Base-by-base conservation (phyloP, 305 asterid species). In the Solanum chacoense region DNA sequence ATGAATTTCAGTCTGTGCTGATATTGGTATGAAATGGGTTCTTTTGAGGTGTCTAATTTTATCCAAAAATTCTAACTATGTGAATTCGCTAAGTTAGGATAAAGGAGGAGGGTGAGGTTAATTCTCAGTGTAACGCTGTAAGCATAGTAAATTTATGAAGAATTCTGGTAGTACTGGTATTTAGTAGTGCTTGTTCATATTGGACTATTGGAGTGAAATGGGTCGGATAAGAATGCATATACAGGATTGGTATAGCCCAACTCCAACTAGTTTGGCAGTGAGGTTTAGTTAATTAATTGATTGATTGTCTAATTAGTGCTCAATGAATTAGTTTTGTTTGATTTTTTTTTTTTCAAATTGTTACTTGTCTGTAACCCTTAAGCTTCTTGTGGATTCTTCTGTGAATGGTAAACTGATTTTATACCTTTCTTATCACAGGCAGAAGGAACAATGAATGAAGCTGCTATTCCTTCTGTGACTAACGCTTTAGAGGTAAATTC, bases 381-480 rank as follows among this genome's bases (percentile, higher is more conserved):
- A 8, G 16, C 34, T 13, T 79, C 9, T 36, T 9, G 22, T 50
- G 45, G 5, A 55, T 55, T 84, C 36, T 31, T 32, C 29, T 83
- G 45, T 83, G 45, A 83, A 31, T 55, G 73, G 12, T 50, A 35
- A n/a, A 50, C 13, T 50, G 31, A 50, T 11, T 11, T 55, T 55
- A 20, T 31, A 55, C 35, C n/a, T 38, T 84, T 84, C 29, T 55
- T 50, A 31, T 84, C 45, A 20, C 89, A 96, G 98, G 98, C 99
- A 35, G 99, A 97, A 91, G 99, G 99, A 86, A 91, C 95, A 55
- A 92, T 97, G 96, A 71, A 85, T 22, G 95, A 97, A 76, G 38
- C 94, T 4, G 95, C 94, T 88, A 84, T 95, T 92, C 98, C 98
- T 87, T 88, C 92, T 11, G 96, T 95, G 38, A 85, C 95, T 79